phyloP scores from a whole-genome alignment of 495 filamentous ascomycete genomes.

The Penicillium atrosanguineum region DNA sequence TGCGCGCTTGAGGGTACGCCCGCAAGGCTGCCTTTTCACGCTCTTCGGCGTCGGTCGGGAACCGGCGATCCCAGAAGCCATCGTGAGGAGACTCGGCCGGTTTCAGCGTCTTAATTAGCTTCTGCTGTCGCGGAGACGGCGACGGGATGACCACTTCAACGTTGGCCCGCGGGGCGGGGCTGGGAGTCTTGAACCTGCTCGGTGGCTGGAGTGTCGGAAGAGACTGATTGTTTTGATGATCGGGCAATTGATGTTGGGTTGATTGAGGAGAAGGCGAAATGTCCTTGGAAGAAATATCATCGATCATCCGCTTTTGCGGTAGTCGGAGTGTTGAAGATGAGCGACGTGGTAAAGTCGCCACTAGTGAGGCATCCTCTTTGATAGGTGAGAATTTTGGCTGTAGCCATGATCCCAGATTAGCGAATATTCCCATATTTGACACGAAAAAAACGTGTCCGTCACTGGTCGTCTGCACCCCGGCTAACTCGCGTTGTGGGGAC shows the following conservation, averaged over 20 bases:
- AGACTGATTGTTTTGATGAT: background rate
- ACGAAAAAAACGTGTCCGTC: background rate
- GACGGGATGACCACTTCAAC: slow-evolving; percentile 11
- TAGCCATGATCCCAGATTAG: background rate
- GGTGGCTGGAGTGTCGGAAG: background rate
- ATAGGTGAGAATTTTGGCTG: background rate
- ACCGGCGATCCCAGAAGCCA: slow-evolving; percentile 22
- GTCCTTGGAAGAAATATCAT: background rate
- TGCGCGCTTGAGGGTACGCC: slow-evolving; percentile 20
- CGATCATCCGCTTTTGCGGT: slow-evolving; percentile 1
- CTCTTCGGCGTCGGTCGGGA: slow-evolving; percentile 24
- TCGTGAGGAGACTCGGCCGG: background rate
- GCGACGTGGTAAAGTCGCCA: slow-evolving; percentile 2
- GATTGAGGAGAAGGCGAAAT: background rate
- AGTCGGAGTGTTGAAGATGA: background rate
- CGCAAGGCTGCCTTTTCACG: slow-evolving; percentile 16
- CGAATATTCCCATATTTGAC: background rate
- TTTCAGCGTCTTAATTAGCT: background rate
- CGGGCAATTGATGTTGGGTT: background rate
- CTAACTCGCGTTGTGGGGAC: background rate
- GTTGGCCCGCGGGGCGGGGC: background rate
- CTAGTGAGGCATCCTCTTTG: background rate
- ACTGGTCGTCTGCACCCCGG: background rate
- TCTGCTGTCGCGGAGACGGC: slow-evolving; percentile 2
- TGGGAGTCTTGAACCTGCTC: background rate